Evolutionary conservation across 345 rosid species (phyloP).

Genomic region (Gossypium herbaceum): DNA sequence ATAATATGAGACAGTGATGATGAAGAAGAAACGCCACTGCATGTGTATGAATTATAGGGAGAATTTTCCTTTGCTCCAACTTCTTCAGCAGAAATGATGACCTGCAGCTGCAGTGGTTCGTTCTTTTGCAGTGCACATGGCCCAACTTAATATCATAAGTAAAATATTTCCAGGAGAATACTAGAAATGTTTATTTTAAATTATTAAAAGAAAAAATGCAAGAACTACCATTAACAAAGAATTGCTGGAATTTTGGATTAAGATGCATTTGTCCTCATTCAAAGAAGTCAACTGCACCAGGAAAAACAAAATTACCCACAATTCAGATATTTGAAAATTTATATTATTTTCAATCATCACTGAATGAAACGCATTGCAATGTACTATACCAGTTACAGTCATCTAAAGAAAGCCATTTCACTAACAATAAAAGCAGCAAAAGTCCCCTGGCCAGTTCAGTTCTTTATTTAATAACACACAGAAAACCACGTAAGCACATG

Average conservation of each 20-base stretch:
- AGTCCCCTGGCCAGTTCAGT: not conserved
- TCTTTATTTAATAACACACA: not conserved
- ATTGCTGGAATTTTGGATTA: slow-evolving; percentile 59
- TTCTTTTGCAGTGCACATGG: slow-evolving; percentile 40
- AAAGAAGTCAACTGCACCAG: slow-evolving; percentile 58
- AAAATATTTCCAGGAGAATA: slow-evolving; percentile 8
- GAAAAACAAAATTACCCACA: not conserved
- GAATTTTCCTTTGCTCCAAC: slow-evolving; percentile 81
- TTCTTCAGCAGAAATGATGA: slow-evolving; percentile 81
- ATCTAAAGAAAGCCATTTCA: not conserved
- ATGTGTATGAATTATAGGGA: slow-evolving; percentile 65
- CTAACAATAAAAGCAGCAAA: slow-evolving; percentile 9
- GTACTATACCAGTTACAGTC: not conserved
- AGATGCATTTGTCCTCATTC: slow-evolving; percentile 64
- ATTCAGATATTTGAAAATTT: not conserved
- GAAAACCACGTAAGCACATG: not conserved
- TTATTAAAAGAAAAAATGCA: not conserved
- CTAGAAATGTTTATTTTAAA: not conserved
- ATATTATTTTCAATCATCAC: not conserved
- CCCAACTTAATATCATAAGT: not conserved
- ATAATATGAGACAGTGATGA: slow-evolving; percentile 69
- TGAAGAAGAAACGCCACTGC: slow-evolving; percentile 65
- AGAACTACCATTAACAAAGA: slow-evolving; percentile 49
- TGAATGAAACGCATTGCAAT: not conserved
- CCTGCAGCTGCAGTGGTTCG: slow-evolving; percentile 55